Evolutionary conservation across 306 rosid genomes (phyloP).

Genomic region (Lupinus albus): DNA sequence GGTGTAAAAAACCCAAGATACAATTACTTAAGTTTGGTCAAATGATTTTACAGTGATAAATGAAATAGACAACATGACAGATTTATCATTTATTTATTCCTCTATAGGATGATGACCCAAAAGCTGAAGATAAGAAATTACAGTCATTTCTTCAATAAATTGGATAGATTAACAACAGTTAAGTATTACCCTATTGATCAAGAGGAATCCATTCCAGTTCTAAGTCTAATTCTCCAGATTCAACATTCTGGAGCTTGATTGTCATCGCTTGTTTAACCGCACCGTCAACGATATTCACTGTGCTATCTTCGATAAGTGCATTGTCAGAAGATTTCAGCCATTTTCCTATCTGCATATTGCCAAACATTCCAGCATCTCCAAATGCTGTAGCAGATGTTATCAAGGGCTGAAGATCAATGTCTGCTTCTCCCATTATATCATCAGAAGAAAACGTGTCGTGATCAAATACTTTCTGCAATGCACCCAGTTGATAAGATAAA

Average conservation of each 20-base stretch:
- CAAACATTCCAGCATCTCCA: slow-evolving; percentile 92
- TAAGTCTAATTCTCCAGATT: slow-evolving; percentile 77
- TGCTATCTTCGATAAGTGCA: slow-evolving; percentile 76
- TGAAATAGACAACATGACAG: slow-evolving; percentile 33
- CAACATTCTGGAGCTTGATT: slow-evolving; percentile 92
- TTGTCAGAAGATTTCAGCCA: slow-evolving; percentile 95
- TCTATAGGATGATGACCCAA: slow-evolving; percentile 22
- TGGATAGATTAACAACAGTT: slow-evolving; percentile 30
- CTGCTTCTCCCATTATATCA: slow-evolving; percentile 99
- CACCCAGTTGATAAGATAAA: slow-evolving; percentile 29
- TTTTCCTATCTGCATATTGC: slow-evolving; percentile 96
- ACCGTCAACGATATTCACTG: slow-evolving; percentile 75
- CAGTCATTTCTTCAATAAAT: slow-evolving; percentile 42
- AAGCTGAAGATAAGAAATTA: slow-evolving; percentile 30
- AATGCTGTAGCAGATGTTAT: slow-evolving; percentile 92
- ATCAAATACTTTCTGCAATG: slow-evolving; percentile 81
- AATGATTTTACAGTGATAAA: slow-evolving; percentile 36
- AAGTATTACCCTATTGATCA: slow-evolving; percentile 72
- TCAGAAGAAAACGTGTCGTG: slow-evolving; percentile 89
- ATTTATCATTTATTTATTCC: slow-evolving; percentile 35
- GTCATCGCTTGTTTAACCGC: slow-evolving; percentile 66
- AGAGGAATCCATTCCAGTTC: slow-evolving; percentile 97
- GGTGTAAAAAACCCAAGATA: too few relatives aligned
- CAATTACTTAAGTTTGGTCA: slow-evolving; percentile 26
- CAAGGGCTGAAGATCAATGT: slow-evolving; percentile 90